phyloP scores from a whole-genome alignment of 768 basidiomycete species.

The Tylopilus felleus region DNA sequence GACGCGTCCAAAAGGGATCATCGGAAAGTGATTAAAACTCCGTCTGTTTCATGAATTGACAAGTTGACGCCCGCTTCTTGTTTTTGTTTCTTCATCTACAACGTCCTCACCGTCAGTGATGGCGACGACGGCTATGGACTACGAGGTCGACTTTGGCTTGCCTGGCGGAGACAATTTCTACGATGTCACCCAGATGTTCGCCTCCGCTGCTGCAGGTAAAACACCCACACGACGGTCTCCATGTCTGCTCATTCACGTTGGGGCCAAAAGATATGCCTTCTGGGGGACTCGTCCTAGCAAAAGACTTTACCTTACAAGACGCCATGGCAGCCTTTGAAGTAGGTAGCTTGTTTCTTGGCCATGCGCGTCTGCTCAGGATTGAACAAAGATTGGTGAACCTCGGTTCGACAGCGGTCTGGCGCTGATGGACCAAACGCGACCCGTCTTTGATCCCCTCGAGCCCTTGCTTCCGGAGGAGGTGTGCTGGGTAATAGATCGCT shows the following conservation, averaged over 20 bases:
- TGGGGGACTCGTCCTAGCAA: conserved; percentile 61
- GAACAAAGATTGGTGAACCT: conserved; percentile 82
- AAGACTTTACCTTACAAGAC: conserved; percentile 73
- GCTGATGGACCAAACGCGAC: conserved; percentile 37
- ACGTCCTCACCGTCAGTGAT: conserved; percentile 6
- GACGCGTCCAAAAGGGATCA: conserved; percentile 16
- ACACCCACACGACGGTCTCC: neutral
- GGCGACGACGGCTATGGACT: conserved; percentile 19
- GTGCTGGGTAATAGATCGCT: conserved; percentile 83
- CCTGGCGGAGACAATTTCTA: conserved; percentile 62
- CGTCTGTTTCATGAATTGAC: conserved; percentile 16
- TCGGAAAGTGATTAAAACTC: conserved; percentile 29
- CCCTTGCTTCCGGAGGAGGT: conserved; percentile 74
- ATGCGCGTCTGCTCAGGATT: conserved; percentile 12
- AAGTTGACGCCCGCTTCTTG: conserved; percentile 1
- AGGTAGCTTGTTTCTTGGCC: conserved; percentile 16
- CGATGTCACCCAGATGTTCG: conserved; percentile 62
- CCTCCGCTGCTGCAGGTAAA: conserved; percentile 59
- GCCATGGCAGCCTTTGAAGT: conserved; percentile 96
- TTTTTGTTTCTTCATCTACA: neutral
- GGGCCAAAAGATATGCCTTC: conserved; percentile 54
- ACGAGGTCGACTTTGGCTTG: conserved; percentile 14
- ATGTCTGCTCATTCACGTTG: conserved; percentile 11
- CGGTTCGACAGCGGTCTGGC: conserved; percentile 82
- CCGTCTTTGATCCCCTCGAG: conserved; percentile 59